Evolutionary conservation across 148 eudicot genomes (phyloP), one percentile per base, ranked within the genome.

Genomic region (Limonium bicolor): DNA sequence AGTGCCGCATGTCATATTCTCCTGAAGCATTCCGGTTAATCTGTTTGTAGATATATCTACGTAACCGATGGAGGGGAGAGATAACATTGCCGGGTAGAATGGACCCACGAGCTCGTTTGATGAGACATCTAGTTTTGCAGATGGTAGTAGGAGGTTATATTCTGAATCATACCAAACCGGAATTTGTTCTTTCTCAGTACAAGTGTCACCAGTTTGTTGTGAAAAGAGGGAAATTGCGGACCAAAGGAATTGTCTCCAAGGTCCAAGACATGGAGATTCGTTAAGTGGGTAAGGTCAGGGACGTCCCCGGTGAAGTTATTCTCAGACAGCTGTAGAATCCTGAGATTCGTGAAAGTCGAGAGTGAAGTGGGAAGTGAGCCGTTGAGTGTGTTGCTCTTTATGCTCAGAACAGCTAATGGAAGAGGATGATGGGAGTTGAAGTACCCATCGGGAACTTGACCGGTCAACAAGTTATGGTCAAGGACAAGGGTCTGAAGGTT

Each of bases 221-320:
- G 65, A 33, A 82, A 42, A 46, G 4, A 41, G 2, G 96, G 96
- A 39, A 82, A 78, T n/a, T 52, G 56, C n/a, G 94, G 94, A 22
- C 96, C 96, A 41, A 86, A 51, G 13, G 54, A 52, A 52, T 86
- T 86, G 48, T 48, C 30, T 33, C 56, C 85, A 27, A 82, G 27
- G 60, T 86, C 84, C 56, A 82, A 77, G 41, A 62, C 73, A 63
- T 78, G 87, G 53, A 86, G 74, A 27, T 73, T 78, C 18, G 76
- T 68, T 61, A 86, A 53, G 39, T 58, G 24, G 10, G 60, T 39
- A 39, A 82, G 48, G 23, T 63, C 60, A 45, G 84, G 77, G 11
- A 82, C 54, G 23, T 73, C 68, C 6, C 87, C 87, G n/a, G 62
- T 61, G 11, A 85, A 49, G 11, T 53, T 34, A 49, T 85, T 85